These are phyloP conservation scores for Psidium friedrichsthalianum DNA, from an alignment of 345 rosid genomes.

Conservation along the genomic window DNA sequence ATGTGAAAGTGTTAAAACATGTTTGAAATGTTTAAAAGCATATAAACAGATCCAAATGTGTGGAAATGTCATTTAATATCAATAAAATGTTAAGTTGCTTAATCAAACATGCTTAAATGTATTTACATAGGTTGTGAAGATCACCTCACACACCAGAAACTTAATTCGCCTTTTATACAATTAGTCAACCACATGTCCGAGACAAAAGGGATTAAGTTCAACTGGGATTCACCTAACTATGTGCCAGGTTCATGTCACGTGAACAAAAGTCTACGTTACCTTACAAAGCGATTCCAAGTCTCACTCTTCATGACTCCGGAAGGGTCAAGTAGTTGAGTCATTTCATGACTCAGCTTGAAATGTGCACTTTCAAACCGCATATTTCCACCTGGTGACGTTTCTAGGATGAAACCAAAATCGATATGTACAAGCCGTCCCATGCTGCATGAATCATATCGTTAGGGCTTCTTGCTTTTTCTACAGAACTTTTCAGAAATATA, in stretches of 20 bases:
- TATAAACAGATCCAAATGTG: not conserved
- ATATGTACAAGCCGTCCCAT: constrained; percentile 91
- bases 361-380: constrained; percentile 98
- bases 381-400: constrained; percentile 92
- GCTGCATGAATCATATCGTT: constrained; percentile 28
- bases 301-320: constrained; percentile 92
- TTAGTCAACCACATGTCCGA: not conserved
- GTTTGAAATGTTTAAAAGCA: not conserved
- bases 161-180: not conserved
- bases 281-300: constrained; percentile 68
- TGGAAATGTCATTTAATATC: not conserved
- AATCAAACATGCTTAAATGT: not conserved
- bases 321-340: constrained; percentile 94
- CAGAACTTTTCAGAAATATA: not conserved
- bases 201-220: not conserved
- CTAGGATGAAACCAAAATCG: constrained; percentile 95
- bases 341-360: constrained; percentile 97
- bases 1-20: not conserved
- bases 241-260: not conserved
- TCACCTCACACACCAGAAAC: not conserved
- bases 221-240: not conserved
- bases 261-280: constrained; percentile 24
- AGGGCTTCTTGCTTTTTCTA: not conserved
- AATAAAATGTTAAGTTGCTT: not conserved
- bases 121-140: not conserved